These are phyloP conservation scores for Ambrosia artemisiifolia DNA, from an alignment of 129 eudicot genomes.

Conservation along the genomic window DNA sequence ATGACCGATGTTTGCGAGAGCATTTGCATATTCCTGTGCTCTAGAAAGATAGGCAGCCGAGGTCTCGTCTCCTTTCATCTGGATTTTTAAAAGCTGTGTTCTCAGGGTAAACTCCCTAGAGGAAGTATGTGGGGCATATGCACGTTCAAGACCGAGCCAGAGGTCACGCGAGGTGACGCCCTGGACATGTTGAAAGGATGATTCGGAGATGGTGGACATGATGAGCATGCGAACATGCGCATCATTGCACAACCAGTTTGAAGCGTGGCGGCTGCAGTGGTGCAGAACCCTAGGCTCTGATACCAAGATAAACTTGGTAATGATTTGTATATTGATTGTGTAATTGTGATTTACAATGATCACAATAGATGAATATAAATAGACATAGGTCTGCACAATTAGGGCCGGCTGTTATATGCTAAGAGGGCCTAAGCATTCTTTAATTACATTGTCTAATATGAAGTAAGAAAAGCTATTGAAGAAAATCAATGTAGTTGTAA, in stretches of 20 bases:
- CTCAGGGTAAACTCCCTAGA: background rate
- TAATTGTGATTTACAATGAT: too few species aligned
- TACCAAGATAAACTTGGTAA: too few species aligned
- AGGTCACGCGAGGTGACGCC: background rate
- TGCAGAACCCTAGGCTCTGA: too few species aligned
- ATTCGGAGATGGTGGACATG: background rate
- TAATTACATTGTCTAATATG: too few species aligned
- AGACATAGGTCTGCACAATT: too few species aligned
- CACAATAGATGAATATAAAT: too few species aligned
- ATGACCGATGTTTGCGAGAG: background rate
- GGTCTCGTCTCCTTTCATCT: background rate
- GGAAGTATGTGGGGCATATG: background rate
- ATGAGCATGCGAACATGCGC: background rate
- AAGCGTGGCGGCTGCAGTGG: too few species aligned
- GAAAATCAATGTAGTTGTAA: too few species aligned
- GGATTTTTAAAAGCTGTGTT: background rate
- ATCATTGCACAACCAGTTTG: background rate
- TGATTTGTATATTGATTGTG: too few species aligned
- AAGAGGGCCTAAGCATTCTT: too few species aligned
- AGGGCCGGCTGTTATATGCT: too few species aligned
- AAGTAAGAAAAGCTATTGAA: too few species aligned
- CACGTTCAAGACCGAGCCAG: background rate
- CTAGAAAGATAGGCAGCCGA: background rate
- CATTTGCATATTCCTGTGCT: background rate
- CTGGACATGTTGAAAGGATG: background rate